Conservation (phyloP, 371 early-diverging fungal species). For the Apophysomyces sp. region DNA sequence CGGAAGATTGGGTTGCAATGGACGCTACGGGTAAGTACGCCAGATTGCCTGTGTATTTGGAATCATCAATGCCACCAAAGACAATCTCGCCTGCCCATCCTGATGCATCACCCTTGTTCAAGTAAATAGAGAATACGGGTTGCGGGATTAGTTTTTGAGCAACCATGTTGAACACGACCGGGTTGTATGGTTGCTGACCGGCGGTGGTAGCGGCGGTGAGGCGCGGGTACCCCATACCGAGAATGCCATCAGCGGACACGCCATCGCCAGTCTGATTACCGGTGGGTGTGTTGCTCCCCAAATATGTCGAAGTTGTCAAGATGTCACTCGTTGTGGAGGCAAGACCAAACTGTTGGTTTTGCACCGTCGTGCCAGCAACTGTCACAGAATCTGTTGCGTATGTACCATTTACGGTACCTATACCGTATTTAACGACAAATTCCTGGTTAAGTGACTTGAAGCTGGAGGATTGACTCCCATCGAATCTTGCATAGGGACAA, state of each 20-base stretch:
- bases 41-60: slow-evolving; percentile 54
- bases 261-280: background rate
- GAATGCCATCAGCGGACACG: slow-evolving; percentile 37
- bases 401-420: slow-evolving; percentile 41
- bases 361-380: slow-evolving; percentile 29
- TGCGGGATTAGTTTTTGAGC: slow-evolving; percentile 30
- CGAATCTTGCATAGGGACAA: slow-evolving; percentile 39
- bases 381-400: slow-evolving; percentile 41
- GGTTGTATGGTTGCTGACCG: slow-evolving; percentile 26
- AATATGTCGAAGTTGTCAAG: slow-evolving; percentile 30
- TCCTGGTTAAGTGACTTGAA: slow-evolving; percentile 18
- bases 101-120: slow-evolving; percentile 20
- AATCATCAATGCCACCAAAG: slow-evolving; percentile 56
- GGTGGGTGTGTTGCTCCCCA: slow-evolving; percentile 7
- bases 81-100: slow-evolving; percentile 57
- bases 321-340: slow-evolving; percentile 26
- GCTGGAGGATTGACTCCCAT: slow-evolving; percentile 21
- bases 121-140: slow-evolving; percentile 38
- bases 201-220: slow-evolving; percentile 30
- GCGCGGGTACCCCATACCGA: slow-evolving; percentile 42
- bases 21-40: slow-evolving; percentile 45
- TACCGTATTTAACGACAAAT: slow-evolving; percentile 36
- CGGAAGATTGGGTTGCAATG: slow-evolving; percentile 2
- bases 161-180: slow-evolving; percentile 40
- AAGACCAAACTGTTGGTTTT: slow-evolving; percentile 45